Percentiles rank a stretch among this genome's conserved stretches.
These are phyloP conservation scores for Coniella vitis DNA, from an alignment of 2,329 filamentous ascomycete genomes.

Conservation along the genomic window DNA sequence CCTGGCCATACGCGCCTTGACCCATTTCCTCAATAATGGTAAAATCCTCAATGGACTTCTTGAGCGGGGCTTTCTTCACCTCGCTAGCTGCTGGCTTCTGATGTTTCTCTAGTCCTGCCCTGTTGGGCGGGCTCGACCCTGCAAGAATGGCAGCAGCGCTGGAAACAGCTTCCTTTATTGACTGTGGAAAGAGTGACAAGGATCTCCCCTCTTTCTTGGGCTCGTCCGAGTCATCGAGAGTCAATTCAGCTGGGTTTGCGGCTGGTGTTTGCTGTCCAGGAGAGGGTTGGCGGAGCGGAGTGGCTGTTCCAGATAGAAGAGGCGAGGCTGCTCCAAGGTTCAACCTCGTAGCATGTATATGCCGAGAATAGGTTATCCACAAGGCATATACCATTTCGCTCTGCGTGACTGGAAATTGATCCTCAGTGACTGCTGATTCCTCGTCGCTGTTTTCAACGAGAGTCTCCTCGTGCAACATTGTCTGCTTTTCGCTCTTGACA, in stretches of 20 bases:
- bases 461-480: constrained; percentile 53
- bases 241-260: constrained; percentile 50
- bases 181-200: constrained; percentile 44
- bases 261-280: constrained; percentile 56
- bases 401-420: constrained; percentile 42
- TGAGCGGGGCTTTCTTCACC: constrained; percentile 26
- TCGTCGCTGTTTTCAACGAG: constrained; percentile 56
- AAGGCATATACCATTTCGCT: constrained; percentile 87
- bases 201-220: constrained; percentile 36
- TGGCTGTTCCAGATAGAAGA: constrained; percentile 55
- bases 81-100: constrained; percentile 18
- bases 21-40: constrained; percentile 96
- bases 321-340: constrained; percentile 56
- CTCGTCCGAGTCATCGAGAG: constrained; percentile 44
- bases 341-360: constrained; percentile 70
- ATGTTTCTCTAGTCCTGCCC: constrained; percentile 19
- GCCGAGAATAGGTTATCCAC: constrained; percentile 94
- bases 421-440: constrained; percentile 34
- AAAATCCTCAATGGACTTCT: constrained; percentile 89
- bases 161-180: constrained; percentile 50
- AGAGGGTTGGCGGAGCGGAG: constrained; percentile 71
- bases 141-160: constrained; percentile 49
- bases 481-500: constrained; percentile 75
- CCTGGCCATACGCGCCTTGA: constrained; percentile 94
- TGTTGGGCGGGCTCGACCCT: constrained; percentile 23